These are phyloP conservation scores for Metschnikowia lachancei DNA, from an alignment of 805 yeast genomes.

Conservation along the genomic window DNA sequence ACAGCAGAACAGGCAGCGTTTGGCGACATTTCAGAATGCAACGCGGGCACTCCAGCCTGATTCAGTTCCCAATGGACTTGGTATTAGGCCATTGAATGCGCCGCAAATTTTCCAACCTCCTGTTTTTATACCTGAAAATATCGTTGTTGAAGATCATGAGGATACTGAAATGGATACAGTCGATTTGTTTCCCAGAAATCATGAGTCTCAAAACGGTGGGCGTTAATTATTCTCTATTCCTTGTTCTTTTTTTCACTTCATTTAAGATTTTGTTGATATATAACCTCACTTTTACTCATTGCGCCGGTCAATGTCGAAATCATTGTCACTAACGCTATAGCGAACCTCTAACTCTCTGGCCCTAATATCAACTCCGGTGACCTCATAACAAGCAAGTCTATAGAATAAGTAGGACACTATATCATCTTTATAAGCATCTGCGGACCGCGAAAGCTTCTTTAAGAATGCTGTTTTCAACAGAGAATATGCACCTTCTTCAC, in stretches of 20 bases:
- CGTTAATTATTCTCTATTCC: background rate
- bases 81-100: slow-evolving; percentile 30
- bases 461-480: slow-evolving; percentile 16
- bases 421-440: slow-evolving; percentile 18
- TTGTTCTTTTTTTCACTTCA: slow-evolving; percentile 4
- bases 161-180: slow-evolving; percentile 35
- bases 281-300: slow-evolving; percentile 1
- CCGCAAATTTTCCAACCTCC: slow-evolving; percentile 44
- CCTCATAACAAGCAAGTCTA: slow-evolving; percentile 16
- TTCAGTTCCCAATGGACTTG: slow-evolving; percentile 9
- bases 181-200: slow-evolving; percentile 23
- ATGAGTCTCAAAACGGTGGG: slow-evolving; percentile 4
- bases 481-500: slow-evolving; percentile 5
- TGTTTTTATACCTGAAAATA: slow-evolving; percentile 30
- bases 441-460: slow-evolving; percentile 13
- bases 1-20: slow-evolving; percentile 16
- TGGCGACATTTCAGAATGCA: slow-evolving; percentile 15
- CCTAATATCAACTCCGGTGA: slow-evolving; percentile 11
- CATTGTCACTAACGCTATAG: slow-evolving; percentile 9
- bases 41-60: slow-evolving; percentile 11
- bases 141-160: slow-evolving; percentile 23
- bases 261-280: background rate
- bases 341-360: slow-evolving; percentile 19
- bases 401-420: slow-evolving; percentile 23
- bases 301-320: background rate